Percentiles rank a stretch among this genome's conserved stretches.
phyloP scores from a whole-genome alignment of 2,329 filamentous ascomycete genomes.

The Alternaria arborescens region DNA sequence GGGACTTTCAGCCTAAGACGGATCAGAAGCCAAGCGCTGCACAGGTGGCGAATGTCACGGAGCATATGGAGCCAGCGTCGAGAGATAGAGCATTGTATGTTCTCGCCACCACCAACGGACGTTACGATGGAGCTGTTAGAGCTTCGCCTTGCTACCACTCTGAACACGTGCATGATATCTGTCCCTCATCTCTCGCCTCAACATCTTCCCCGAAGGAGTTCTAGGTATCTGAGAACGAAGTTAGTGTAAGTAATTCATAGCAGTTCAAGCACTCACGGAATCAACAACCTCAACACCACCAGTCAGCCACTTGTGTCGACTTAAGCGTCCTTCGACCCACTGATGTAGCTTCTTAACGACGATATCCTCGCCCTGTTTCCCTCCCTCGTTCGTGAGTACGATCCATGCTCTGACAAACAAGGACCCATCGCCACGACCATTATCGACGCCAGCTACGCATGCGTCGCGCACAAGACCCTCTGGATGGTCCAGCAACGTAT shows the following conservation, averaged over 20 bases:
- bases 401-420: slow-evolving; percentile 44
- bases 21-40: too few species aligned
- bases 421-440: slow-evolving; percentile 39
- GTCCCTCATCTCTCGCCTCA: slow-evolving; percentile 43
- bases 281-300: slow-evolving; percentile 42
- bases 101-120: background rate
- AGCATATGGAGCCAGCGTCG: background rate
- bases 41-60: background rate
- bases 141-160: slow-evolving; percentile 25
- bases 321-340: slow-evolving; percentile 34
- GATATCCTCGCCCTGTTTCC: slow-evolving; percentile 18
- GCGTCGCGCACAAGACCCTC: slow-evolving; percentile 38
- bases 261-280: slow-evolving; percentile 24
- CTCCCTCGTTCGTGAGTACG: slow-evolving; percentile 32
- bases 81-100: background rate
- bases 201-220: slow-evolving; percentile 42
- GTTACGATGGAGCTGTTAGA: slow-evolving; percentile 8
- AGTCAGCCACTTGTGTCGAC: slow-evolving; percentile 43
- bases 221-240: slow-evolving; percentile 32
- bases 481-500: slow-evolving; percentile 55
- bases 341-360: slow-evolving; percentile 33
- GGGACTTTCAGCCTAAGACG: too few species aligned
- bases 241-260: background rate
- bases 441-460: slow-evolving; percentile 45
- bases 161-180: slow-evolving; percentile 36